Base-by-base conservation (phyloP, 202 grass and related monocot species). In the Saccharum hybrid region DNA sequence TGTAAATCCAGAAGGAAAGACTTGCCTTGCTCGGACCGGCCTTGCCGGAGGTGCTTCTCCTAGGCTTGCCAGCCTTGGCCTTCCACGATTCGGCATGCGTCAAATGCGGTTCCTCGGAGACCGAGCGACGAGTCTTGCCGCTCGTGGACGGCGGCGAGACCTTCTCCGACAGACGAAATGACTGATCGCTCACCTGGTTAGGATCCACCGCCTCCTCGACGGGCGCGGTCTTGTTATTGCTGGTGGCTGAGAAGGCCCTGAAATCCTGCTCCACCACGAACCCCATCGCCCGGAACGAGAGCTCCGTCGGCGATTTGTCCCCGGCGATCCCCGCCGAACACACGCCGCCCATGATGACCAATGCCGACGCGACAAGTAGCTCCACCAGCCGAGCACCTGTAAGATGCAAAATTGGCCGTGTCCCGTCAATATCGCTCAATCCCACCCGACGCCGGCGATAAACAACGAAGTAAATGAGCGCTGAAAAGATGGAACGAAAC, bases 301-400 rank as follows among this genome's bases (percentile, higher is more conserved):
- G 77, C 77, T 91, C 89, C 39, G 73, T 3, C 39, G 86, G 86
- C 26, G 89, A 85, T 37, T 84, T 85, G 72, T 88, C 86, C 28
- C 62, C 89, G 13, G 89, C 13, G 46, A 74, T 72, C 79, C 89
- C 89, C 51, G 86, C 86, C 78, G 86, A 91, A 86, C 89, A 91
- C 68, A 85, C 82, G 72, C 89, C 82, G 42, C 86, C 89, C 89
- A 91, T 91, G 33, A 12, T 63, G 28, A 72, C 65, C 65, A 87
- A 85, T 82, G 77, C 62, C 19, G 26, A 86, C 38, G 59, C 13
- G 11, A 19, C 54, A 75, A 67, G 9, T 45, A 48, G 63, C 40
- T 69, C n/a, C 78, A 69, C 43, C 48, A 37, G 59, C 43, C 28
- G 2, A 49, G 13, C 46, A 54, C 31, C 73, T 82, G 78, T 66